Evolutionary conservation across 169 alveolate species (phyloP).

Genomic region (Blepharisma undulans): DNA sequence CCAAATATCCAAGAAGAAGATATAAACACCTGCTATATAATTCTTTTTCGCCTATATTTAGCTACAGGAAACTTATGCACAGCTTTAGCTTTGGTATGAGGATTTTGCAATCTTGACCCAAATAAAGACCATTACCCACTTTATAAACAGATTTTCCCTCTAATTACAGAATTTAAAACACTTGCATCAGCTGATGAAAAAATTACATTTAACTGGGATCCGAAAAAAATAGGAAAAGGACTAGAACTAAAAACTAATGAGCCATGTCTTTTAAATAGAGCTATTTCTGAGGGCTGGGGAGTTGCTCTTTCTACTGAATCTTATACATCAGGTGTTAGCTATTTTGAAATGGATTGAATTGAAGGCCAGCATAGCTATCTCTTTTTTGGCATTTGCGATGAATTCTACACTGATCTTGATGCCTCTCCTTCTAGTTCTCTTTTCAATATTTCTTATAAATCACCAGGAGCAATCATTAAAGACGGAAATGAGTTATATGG

Average conservation of each 20-base stretch:
- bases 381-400: neutral
- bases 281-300: neutral
- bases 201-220: neutral
- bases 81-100: neutral
- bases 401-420: neutral
- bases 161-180: neutral
- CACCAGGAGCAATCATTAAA: neutral
- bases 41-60: too few relatives aligned
- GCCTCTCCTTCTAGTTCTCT: neutral
- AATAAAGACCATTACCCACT: neutral
- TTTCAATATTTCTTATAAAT: neutral
- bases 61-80: too few relatives aligned
- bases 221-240: neutral
- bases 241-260: neutral
- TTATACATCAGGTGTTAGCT: neutral
- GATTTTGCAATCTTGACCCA: neutral
- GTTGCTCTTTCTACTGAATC: neutral
- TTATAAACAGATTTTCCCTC: neutral
- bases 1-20: neutral
- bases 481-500: neutral
- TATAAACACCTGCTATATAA: too few relatives aligned
- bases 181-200: neutral
- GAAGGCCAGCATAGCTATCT: neutral
- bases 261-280: neutral
- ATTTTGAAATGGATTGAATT: neutral